Conservation (phyloP, 139 green algal species). For the Chara braunii region DNA sequence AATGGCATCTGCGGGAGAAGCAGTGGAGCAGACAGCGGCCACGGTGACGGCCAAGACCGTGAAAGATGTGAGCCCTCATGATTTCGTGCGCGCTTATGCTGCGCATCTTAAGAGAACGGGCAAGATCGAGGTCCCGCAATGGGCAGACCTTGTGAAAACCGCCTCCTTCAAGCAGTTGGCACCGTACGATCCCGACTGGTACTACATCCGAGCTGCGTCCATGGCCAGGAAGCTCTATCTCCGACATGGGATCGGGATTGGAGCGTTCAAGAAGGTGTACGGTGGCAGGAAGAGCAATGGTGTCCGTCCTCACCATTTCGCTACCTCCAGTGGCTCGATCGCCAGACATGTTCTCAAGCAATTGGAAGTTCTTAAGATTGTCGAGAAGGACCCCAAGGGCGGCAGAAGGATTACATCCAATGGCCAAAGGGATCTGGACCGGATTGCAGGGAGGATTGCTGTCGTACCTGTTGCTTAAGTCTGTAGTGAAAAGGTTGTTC, state of each 20-base stretch:
- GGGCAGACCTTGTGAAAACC: conserved; percentile 97
- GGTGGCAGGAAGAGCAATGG: conserved; percentile 51
- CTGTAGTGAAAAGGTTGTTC: neutral
- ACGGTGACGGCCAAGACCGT: conserved; percentile 49
- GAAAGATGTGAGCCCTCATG: conserved; percentile 69
- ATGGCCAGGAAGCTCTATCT: conserved; percentile 91
- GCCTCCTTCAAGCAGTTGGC: conserved; percentile 89
- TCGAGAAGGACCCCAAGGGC: conserved; percentile 45
- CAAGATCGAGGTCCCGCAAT: conserved; percentile 91
- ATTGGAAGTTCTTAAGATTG: conserved; percentile 60
- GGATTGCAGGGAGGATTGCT: conserved; percentile 62
- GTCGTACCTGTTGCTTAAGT: conserved; percentile 8
- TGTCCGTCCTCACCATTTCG: conserved; percentile 45
- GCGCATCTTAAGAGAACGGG: conserved; percentile 91
- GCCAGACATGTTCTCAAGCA: conserved; percentile 77
- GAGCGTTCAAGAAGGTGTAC: conserved; percentile 79
- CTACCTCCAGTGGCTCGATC: conserved; percentile 65
- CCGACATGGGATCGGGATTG: conserved; percentile 78
- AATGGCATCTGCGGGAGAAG: no score
- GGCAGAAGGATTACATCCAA: conserved; percentile 76
- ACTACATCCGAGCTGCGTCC: conserved; percentile 90
- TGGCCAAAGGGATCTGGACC: conserved; percentile 85
- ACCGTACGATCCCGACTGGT: conserved; percentile 95
- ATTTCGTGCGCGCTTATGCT: conserved; percentile 89
- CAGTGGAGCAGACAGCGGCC: neutral